A percentile compares a stretch with the other conserved stretches of the same genome.
These are phyloP conservation scores for Zygotorulaspora danielsina DNA, from an alignment of 805 yeast species.

Conservation along the genomic window DNA sequence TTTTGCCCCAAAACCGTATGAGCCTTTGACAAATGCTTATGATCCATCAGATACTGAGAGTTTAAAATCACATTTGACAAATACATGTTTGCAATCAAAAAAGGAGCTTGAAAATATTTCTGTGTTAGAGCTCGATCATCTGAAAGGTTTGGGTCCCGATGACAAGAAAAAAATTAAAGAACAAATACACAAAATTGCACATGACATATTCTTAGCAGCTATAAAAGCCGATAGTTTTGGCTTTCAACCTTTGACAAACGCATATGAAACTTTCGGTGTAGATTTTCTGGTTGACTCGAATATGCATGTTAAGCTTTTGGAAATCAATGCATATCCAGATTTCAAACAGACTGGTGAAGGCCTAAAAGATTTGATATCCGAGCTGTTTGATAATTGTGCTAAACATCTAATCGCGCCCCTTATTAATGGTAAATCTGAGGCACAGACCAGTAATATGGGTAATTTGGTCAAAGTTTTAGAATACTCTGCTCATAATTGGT, in stretches of 20 bases:
- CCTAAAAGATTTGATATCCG: constrained; percentile 60
- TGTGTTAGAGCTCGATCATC: constrained; percentile 63
- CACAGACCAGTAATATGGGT: constrained; percentile 9
- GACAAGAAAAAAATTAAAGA: constrained; percentile 42
- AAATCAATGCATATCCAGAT: constrained; percentile 93
- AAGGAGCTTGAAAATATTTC: constrained; percentile 36
- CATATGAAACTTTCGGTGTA: constrained; percentile 82
- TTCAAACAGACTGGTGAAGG: constrained; percentile 91
- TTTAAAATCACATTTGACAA: constrained; percentile 80
- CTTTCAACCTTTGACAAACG: constrained; percentile 76
- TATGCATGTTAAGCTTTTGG: constrained; percentile 57
- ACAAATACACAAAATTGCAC: constrained; percentile 57
- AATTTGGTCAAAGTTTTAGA: constrained; percentile 42
- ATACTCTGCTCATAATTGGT: constrained; percentile 37
- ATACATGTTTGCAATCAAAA: constrained; percentile 80
- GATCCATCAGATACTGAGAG: constrained; percentile 36
- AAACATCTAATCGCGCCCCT: constrained; percentile 48
- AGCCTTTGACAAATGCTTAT: constrained; percentile 33
- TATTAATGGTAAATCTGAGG: constrained; percentile 25
- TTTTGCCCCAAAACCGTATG: constrained; percentile 61
- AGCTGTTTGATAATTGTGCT: constrained; percentile 58
- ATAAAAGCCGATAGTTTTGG: constrained; percentile 73
- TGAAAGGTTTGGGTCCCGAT: constrained; percentile 41
- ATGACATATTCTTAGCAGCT: constrained; percentile 79
- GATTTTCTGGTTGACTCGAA: constrained; percentile 73